These are phyloP conservation scores for Pythium utonaiense DNA, from an alignment of 352 stramenopile genomes.

Conservation along the genomic window DNA sequence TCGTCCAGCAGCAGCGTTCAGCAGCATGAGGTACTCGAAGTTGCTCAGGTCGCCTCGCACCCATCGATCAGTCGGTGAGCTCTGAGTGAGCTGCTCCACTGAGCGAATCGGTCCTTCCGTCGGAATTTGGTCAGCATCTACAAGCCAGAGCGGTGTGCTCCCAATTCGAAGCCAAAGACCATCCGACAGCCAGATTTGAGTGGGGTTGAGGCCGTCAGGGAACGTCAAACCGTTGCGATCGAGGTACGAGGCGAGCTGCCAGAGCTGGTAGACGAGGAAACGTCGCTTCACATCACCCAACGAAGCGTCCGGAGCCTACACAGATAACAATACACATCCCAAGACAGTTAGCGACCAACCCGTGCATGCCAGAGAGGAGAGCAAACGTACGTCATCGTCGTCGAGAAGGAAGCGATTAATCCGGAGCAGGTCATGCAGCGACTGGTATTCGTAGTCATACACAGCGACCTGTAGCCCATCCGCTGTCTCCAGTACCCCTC, in stretches of 20 bases:
- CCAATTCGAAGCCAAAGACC: slow-evolving; percentile 49
- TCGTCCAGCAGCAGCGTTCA: slow-evolving; percentile 90
- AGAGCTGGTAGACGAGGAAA: slow-evolving; percentile 68
- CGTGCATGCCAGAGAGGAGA: neutral
- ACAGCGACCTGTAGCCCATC: slow-evolving; percentile 33
- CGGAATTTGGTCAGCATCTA: neutral
- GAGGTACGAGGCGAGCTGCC: slow-evolving; percentile 38
- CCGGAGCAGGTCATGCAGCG: slow-evolving; percentile 67
- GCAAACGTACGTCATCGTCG: slow-evolving; percentile 25
- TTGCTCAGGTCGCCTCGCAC: slow-evolving; percentile 85
- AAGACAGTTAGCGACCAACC: neutral
- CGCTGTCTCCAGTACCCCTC: slow-evolving; percentile 30
- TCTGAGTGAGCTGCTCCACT: slow-evolving; percentile 15
- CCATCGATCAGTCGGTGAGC: slow-evolving; percentile 86
- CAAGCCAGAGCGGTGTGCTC: neutral
- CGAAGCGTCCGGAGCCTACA: slow-evolving; percentile 24
- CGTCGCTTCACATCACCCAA: slow-evolving; percentile 58
- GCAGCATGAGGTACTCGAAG: slow-evolving; percentile 91
- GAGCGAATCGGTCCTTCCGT: slow-evolving; percentile 3
- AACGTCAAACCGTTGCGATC: slow-evolving; percentile 39
- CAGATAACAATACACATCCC: neutral
- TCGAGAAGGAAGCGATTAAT: slow-evolving; percentile 64
- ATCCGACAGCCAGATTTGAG: slow-evolving; percentile 44
- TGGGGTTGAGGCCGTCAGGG: slow-evolving; percentile 35
- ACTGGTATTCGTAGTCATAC: slow-evolving; percentile 64